Percentiles rank a stretch among this genome's conserved stretches.
Evolutionary conservation across 2,329 filamentous ascomycete species (phyloP).

Genomic region (Fusarium vanettenii): DNA sequence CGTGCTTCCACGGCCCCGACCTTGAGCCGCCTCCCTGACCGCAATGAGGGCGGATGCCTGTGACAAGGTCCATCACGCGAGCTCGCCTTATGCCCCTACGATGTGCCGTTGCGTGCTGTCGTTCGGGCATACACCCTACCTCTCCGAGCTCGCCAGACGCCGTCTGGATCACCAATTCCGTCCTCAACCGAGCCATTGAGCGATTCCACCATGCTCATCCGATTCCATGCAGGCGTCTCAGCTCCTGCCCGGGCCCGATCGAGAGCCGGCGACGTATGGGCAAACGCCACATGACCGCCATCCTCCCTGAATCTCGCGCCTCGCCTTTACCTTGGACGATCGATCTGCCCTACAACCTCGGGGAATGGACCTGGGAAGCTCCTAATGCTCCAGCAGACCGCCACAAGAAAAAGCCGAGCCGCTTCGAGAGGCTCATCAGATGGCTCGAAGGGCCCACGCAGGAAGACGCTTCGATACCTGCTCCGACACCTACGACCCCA

Average conservation of each 20-base stretch:
- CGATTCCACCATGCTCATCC: slow-evolving; percentile 41
- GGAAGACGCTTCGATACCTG: background rate
- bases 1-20: background rate
- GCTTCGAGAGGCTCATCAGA: slow-evolving; percentile 44
- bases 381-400: slow-evolving; percentile 52
- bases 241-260: slow-evolving; percentile 64
- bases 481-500: background rate
- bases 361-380: slow-evolving; percentile 64
- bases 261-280: slow-evolving; percentile 65
- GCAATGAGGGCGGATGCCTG: slow-evolving; percentile 19
- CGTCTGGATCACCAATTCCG: slow-evolving; percentile 48
- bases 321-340: slow-evolving; percentile 60
- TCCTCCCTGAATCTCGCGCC: slow-evolving; percentile 54
- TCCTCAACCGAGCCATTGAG: slow-evolving; percentile 49
- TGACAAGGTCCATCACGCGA: background rate
- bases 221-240: slow-evolving; percentile 45
- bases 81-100: slow-evolving; percentile 46
- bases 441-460: slow-evolving; percentile 41
- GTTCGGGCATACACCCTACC: slow-evolving; percentile 32
- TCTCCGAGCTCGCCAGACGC: slow-evolving; percentile 34
- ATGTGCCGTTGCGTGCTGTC: slow-evolving; percentile 43
- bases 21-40: background rate
- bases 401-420: slow-evolving; percentile 33
- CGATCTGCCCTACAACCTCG: slow-evolving; percentile 56
- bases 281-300: slow-evolving; percentile 65